phyloP scores from a whole-genome alignment of 345 rosid genomes.

The Raphanus sativus region DNA sequence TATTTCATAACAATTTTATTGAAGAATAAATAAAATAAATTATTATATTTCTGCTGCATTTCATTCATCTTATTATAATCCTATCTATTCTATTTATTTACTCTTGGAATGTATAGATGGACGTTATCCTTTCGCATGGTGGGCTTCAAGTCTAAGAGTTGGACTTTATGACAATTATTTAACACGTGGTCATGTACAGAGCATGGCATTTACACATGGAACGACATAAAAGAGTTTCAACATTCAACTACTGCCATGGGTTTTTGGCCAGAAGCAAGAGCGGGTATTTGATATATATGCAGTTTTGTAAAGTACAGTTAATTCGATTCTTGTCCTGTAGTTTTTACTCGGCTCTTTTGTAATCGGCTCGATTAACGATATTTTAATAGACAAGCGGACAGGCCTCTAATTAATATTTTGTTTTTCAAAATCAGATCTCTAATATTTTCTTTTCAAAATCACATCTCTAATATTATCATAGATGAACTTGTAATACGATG shows the following conservation, averaged over 20 bases:
- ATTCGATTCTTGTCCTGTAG: not conserved
- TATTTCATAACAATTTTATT: no score
- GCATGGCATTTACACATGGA: not conserved
- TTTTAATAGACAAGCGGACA: no score
- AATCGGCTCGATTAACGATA: no score
- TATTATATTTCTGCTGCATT: no score
- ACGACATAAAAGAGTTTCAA: not conserved
- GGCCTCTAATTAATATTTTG: not conserved
- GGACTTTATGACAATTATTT: not conserved
- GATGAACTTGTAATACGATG: not conserved
- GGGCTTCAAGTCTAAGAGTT: not conserved
- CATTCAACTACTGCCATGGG: not conserved
- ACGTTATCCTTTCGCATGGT: not conserved
- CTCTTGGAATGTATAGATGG: not conserved
- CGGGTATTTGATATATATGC: not conserved
- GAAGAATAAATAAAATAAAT: no score
- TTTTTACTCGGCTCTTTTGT: not conserved
- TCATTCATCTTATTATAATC: no score
- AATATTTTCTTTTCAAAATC: not conserved
- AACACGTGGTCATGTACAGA: not conserved
- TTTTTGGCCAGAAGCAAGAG: constrained; percentile 5
- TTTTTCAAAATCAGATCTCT: not conserved
- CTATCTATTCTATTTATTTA: no score
- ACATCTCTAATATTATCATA: not conserved
- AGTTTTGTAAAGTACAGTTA: not conserved